A percentile compares a stretch with the other conserved stretches of the same genome.
phyloP scores from a whole-genome alignment of 225 moss, liverwort and hornwort species.

The Neckera pumila region DNA sequence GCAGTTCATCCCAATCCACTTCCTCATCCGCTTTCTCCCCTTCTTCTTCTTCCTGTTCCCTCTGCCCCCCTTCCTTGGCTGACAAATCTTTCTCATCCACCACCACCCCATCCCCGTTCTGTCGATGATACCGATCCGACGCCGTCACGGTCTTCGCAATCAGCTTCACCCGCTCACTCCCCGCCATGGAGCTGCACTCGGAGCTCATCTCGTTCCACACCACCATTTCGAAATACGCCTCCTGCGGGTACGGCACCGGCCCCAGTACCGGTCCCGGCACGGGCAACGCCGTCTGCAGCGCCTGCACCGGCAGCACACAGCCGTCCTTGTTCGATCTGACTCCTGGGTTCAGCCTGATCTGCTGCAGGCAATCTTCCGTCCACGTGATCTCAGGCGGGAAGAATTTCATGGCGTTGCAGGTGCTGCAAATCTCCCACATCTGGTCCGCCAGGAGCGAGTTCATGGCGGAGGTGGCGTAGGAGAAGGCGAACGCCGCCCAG shows the following conservation, averaged over 20 bases:
- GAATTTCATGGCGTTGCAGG: constrained; percentile 25
- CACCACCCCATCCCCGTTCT: neutral
- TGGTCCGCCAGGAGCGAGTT: constrained; percentile 17
- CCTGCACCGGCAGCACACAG: constrained; percentile 43
- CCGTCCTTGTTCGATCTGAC: constrained; percentile 28
- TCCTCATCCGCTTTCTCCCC: neutral
- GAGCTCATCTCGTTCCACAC: constrained; percentile 30
- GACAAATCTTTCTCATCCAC: neutral
- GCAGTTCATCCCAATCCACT: constrained; percentile 44
- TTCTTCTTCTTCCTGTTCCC: neutral
- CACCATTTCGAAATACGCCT: constrained; percentile 33
- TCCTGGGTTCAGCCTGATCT: constrained; percentile 33
- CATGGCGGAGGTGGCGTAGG: constrained; percentile 28
- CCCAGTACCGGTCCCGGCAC: constrained; percentile 44
- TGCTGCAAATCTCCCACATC: constrained; percentile 48
- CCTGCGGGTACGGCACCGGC: constrained; percentile 40
- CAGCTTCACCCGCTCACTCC: constrained; percentile 44
- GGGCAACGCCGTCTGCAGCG: constrained; percentile 41
- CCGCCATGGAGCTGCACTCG: constrained; percentile 33
- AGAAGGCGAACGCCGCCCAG: constrained; percentile 45
- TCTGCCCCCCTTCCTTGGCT: neutral
- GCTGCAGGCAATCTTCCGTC: constrained; percentile 34
- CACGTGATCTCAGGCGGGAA: constrained; percentile 30
- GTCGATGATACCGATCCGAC: constrained; percentile 15
- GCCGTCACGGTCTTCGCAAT: constrained; percentile 26